Evolutionary conservation across 164 flowering plant species (phyloP), one percentile per base, ranked within the genome.

Genomic region (Vitis cinerea): DNA sequence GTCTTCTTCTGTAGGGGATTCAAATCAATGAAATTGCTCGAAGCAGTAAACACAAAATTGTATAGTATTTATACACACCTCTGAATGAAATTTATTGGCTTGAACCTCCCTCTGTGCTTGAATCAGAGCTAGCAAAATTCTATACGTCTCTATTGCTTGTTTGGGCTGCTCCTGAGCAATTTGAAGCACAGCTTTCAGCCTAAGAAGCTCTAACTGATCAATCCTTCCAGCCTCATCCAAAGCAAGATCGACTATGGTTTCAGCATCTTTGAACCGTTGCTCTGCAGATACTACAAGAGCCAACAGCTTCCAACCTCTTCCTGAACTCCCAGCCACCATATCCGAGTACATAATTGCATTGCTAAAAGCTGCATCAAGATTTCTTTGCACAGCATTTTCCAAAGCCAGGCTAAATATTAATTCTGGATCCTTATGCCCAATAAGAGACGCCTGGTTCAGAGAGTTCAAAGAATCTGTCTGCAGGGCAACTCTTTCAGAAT

Each of bases 301-400:
- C 63, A 93, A 71, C 10, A 93, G 85, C 74, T 85, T 88, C 96
- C 93, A 96, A 67, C 94, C 93, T 74, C 51, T 79, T 48, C 66
- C 80, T 9, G 87, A 84, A 78, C 89, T 81, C 68, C 88, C 96
- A 67, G 75, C 88, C 30, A 75, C 75, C 82, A 77, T 81, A 2
- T 77, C 81, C 50, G 86, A 77, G 71, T 81, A 89, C 55, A 12
- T 8, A 80, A 83, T 82, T 69, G 79, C 84, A 73, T 81, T 72
- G n/a, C 86, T 79, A 62, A 90, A 86, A 67, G 98, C 98, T 9
- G 73, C 75, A 69, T 67, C 80, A 37, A 91, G 70, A 72, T 95
- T 92, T 73, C 99, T 84, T 55, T 91, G 98, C 5, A 84, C 59
- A 8, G 96, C 92, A 73, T 92, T 90, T 81, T 95, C 97, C 65